Base-by-base conservation (phyloP, 169 alveolate species). In the Nephromyces sp. region DNA sequence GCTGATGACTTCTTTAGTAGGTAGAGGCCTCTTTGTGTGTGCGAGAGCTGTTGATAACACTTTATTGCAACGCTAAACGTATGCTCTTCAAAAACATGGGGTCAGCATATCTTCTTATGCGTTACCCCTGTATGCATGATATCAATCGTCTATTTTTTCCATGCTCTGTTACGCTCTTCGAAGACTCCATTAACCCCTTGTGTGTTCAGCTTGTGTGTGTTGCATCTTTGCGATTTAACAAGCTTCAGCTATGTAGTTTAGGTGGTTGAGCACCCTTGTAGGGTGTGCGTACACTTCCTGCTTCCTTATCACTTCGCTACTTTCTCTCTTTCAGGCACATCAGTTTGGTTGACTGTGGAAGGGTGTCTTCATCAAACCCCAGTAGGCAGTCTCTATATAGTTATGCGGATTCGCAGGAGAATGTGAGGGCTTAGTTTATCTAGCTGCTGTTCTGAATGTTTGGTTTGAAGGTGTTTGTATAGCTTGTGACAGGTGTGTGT, bases 371-470 rank as follows among this genome's bases (percentile, higher is more conserved):
- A 77, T 87, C 94, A 30, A 94, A 94, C 79, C 98, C 98, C 4
- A 96, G 90, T 6, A 84, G 98, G 75, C 91, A 94, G 83, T 84
- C 91, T 70, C 84, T 94, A 33, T 94, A 85, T 81, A 92, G 93
- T 33, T 90, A 85, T 80, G 89, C 86, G 72, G 98, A 94, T 79
- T 89, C 96, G 0, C 89, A 81, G 21, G 84, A 79, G 32, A 87
- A 86, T 15, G 81, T 78, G 71, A 68, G 72, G 34, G 6, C 6
- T 8, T 5, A 15, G 15, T 43, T 43, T 43, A n/a, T 43, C 15
- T 43, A 43, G 57, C n/a, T 43, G 15, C n/a, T 43, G n/a, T 43
- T 43, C 25, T 15, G n/a, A 43, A 43, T 15, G 57, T 43, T 15
- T 15, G 57, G n/a, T 15, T 15, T 43, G 57, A n/a, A 43, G n/a